phyloP scores from a whole-genome alignment of 2,329 filamentous ascomycete species.

The Neofusicoccum umdonicola region DNA sequence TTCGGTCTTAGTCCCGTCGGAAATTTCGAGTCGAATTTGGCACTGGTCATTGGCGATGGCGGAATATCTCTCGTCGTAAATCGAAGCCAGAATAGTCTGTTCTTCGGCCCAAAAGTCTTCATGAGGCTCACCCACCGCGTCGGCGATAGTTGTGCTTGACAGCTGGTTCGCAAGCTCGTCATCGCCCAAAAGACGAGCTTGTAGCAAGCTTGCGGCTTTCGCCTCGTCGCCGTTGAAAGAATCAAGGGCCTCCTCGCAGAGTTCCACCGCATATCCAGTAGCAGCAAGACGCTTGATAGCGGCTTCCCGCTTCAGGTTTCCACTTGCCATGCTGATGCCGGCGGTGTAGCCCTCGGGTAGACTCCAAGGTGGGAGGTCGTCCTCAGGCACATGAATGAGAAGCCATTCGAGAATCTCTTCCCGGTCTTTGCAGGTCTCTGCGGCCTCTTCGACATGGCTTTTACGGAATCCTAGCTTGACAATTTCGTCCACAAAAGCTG shows the following conservation, averaged over 20 bases:
- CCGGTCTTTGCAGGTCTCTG: slow-evolving; percentile 80
- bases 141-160: slow-evolving; percentile 40
- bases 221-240: slow-evolving; percentile 69
- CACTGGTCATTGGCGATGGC: slow-evolving; percentile 63
- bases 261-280: slow-evolving; percentile 79
- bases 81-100: slow-evolving; percentile 76
- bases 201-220: slow-evolving; percentile 74
- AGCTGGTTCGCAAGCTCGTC: slow-evolving; percentile 23
- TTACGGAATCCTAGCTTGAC: slow-evolving; percentile 78
- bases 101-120: slow-evolving; percentile 78
- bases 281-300: slow-evolving; percentile 78
- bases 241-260: slow-evolving; percentile 77
- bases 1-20: slow-evolving; percentile 42
- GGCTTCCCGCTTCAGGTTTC: slow-evolving; percentile 75
- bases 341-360: slow-evolving; percentile 89
- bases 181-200: slow-evolving; percentile 61
- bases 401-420: slow-evolving; percentile 96
- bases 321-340: slow-evolving; percentile 80
- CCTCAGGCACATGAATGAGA: slow-evolving; percentile 92
- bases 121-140: slow-evolving; percentile 36
- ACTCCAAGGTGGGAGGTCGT: slow-evolving; percentile 90
- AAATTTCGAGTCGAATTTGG: slow-evolving; percentile 63
- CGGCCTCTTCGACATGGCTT: slow-evolving; percentile 86
- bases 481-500: slow-evolving; percentile 68
- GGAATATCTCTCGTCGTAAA: slow-evolving; percentile 66